Evolutionary conservation across 2,329 filamentous ascomycete genomes (phyloP), one percentile per base, ranked within the genome.

Genomic region (Fusarium pseudonygamai): DNA sequence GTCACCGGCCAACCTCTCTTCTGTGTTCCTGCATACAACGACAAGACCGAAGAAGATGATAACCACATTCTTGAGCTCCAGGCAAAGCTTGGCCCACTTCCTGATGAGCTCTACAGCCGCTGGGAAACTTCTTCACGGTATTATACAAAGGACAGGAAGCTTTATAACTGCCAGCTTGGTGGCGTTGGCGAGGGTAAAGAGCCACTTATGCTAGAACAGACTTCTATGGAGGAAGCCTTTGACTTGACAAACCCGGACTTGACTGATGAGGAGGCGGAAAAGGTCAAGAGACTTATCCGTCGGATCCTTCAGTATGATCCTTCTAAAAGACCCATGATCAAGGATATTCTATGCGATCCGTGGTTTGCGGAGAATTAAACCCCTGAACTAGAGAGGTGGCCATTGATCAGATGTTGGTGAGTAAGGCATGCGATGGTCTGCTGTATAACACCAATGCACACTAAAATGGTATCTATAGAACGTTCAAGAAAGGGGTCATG

Each of bases 221-320:
- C 13, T 3, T 56, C 59, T 14, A 64, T 70, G 64, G 67, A 69
- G 55, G 42, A 68, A n/a, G n/a, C 50, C 3, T 70, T 70, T 4
- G 67, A 70, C 22, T 18, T 64, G 14, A 22, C 47, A 5, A 11
- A 4, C 1, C 60, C 53, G 3, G 59, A 70, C 5, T 2, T 69
- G 8, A 34, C 14, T 5, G 18, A 18, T 14, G 55, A 64, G 2
- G 67, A 70, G 11, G 64, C 53, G 8, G 26, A 16, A 5, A 36
- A 52, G n/a, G 28, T 69, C 1, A 70, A 70, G 37, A 46, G 26
- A 8, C 39, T 65, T 0, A 7, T 63, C 10, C 58, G 58, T 11
- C 5, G 30, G 0, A 64, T 57, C 6, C 42, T 64, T 0, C 49
- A 66, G n/a, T 66, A 66, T 39, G 49, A 57, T 39, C 37, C 60